These are phyloP conservation scores for Cajanus cajan DNA, from an alignment of 306 rosid genomes.

Conservation along the genomic window DNA sequence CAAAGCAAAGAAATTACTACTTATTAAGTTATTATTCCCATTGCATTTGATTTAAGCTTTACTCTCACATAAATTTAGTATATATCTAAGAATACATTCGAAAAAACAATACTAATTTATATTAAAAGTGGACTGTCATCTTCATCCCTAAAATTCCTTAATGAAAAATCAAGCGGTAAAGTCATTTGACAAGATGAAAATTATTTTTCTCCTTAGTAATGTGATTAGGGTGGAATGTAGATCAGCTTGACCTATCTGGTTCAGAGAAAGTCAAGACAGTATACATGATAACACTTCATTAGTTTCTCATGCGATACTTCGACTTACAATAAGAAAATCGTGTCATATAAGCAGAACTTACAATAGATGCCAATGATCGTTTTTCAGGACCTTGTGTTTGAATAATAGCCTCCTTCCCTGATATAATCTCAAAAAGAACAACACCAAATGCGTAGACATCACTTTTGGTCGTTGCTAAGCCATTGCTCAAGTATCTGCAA, in stretches of 20 bases:
- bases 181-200: too few relatives aligned
- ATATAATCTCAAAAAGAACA: slow-evolving; percentile 81
- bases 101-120: not conserved
- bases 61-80: not conserved
- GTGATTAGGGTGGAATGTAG: too few relatives aligned
- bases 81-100: not conserved
- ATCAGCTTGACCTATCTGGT: too few relatives aligned
- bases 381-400: slow-evolving; percentile 82
- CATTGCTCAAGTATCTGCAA: slow-evolving; percentile 86
- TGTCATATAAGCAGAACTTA: slow-evolving; percentile 45
- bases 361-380: slow-evolving; percentile 54
- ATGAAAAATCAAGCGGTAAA: not conserved
- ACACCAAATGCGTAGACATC: slow-evolving; percentile 96
- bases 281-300: too few relatives aligned
- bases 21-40: not conserved
- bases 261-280: too few relatives aligned
- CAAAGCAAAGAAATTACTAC: not conserved
- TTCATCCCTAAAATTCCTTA: not conserved
- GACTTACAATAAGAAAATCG: too few relatives aligned
- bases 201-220: too few relatives aligned
- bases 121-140: not conserved
- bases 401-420: slow-evolving; percentile 91
- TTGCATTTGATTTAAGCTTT: not conserved
- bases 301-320: too few relatives aligned
- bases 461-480: slow-evolving; percentile 85